Conservation (phyloP, 2,329 filamentous ascomycete species). For the Rosellinia necatrix region DNA sequence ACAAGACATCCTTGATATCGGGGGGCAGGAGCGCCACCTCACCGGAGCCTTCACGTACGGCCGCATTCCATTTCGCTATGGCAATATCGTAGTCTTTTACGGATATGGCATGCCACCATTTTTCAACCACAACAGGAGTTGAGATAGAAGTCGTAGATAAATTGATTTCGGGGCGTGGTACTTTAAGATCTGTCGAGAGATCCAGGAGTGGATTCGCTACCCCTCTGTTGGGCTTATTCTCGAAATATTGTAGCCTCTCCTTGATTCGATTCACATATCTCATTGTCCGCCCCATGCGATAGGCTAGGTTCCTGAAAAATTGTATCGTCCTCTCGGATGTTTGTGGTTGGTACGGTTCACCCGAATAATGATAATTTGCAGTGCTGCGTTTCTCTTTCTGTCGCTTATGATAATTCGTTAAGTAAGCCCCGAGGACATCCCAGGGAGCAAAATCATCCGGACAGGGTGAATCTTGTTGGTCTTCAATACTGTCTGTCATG, state of each 20-base stretch:
- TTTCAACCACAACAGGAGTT: conserved; percentile 2
- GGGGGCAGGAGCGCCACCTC: conserved; percentile 33
- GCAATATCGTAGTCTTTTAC: conserved; percentile 20
- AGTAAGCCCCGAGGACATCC: conserved; percentile 27
- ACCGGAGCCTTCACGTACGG: conserved; percentile 30
- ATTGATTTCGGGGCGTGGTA: conserved; percentile 17
- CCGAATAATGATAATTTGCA: neutral
- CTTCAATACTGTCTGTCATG: conserved; percentile 6
- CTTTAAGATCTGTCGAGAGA: conserved; percentile 20
- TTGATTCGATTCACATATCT: conserved; percentile 32
- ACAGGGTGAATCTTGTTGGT: conserved; percentile 27
- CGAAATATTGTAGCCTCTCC: conserved; percentile 28
- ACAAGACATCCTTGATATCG: conserved; percentile 39
- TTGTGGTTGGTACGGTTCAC: conserved; percentile 13
- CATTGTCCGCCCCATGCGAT: conserved; percentile 46
- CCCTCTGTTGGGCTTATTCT: neutral
- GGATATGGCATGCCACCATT: conserved; percentile 34
- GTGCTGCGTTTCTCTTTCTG: neutral
- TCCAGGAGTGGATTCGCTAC: conserved; percentile 10
- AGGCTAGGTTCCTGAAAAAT: conserved; percentile 44
- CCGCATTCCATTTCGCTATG: conserved; percentile 28
- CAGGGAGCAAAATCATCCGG: conserved; percentile 36
- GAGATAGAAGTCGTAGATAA: neutral
- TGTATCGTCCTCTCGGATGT: conserved; percentile 35
- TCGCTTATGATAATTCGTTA: conserved; percentile 11